Percentiles rank a stretch among this genome's conserved stretches.
Evolutionary conservation across 805 yeast species (phyloP).

Genomic region (Saccharomyces paradoxus): DNA sequence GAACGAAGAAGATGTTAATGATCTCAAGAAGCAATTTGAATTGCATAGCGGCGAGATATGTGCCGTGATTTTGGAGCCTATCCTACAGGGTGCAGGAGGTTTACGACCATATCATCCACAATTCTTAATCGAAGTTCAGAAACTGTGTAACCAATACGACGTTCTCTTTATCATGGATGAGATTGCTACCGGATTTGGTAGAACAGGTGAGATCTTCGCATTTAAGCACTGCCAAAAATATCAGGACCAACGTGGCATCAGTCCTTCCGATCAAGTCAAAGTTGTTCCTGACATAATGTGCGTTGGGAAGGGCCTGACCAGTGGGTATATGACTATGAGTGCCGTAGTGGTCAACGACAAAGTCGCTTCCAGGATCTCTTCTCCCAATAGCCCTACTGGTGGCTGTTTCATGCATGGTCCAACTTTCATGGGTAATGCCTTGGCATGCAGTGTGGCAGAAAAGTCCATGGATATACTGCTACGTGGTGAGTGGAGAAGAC

Average conservation of each 20-base stretch:
- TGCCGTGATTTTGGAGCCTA: conserved; percentile 32
- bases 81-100: conserved; percentile 36
- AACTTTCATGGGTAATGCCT: conserved; percentile 26
- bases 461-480: conserved; percentile 18
- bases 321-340: conserved; percentile 23
- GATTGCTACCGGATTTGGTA: conserved; percentile 32
- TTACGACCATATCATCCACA: conserved; percentile 31
- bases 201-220: conserved; percentile 33
- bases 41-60: conserved; percentile 29
- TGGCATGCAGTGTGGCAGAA: conserved; percentile 23
- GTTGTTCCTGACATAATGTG: conserved; percentile 23
- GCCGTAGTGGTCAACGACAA: conserved; percentile 16
- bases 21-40: conserved; percentile 23
- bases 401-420: conserved; percentile 27
- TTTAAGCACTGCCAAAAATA: conserved; percentile 27
- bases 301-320: conserved; percentile 23
- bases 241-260: conserved; percentile 7
- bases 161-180: conserved; percentile 33
- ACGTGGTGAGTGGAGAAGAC: conserved; percentile 17
- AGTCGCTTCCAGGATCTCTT: conserved; percentile 15
- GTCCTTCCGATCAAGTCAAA: conserved; percentile 8
- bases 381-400: conserved; percentile 11
- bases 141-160: conserved; percentile 28
- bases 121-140: conserved; percentile 27
- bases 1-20: conserved; percentile 21